These are phyloP conservation scores for Groenewaldozyma salmanticensis DNA, from an alignment of 805 yeast genomes.

Conservation along the genomic window DNA sequence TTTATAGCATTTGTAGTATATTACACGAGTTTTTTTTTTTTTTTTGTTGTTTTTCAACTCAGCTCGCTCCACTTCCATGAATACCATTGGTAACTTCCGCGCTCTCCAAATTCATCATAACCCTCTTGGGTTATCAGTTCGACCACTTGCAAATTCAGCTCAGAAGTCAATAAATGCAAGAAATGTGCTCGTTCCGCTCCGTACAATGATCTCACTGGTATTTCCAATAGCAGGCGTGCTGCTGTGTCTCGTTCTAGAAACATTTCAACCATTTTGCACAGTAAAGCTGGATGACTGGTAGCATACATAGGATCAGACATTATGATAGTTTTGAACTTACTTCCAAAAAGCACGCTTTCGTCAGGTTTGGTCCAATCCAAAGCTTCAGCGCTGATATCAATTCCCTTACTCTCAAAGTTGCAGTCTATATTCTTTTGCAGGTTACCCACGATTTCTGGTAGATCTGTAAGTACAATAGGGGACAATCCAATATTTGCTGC, in stretches of 20 bases:
- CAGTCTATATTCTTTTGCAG: slow-evolving; percentile 53
- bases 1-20: too few species aligned
- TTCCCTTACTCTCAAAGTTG: slow-evolving; percentile 9
- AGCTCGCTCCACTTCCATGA: slow-evolving; percentile 7
- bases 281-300: slow-evolving; percentile 45
- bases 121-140: slow-evolving; percentile 57
- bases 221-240: slow-evolving; percentile 52
- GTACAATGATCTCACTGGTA: slow-evolving; percentile 64
- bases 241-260: slow-evolving; percentile 1
- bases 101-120: slow-evolving; percentile 72
- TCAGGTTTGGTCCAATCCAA: slow-evolving; percentile 73
- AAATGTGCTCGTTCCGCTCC: slow-evolving; percentile 53
- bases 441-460: slow-evolving; percentile 68
- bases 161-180: slow-evolving; percentile 42
- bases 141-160: slow-evolving; percentile 28
- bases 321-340: slow-evolving; percentile 48
- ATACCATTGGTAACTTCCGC: slow-evolving; percentile 36
- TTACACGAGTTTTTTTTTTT: neutral
- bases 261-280: slow-evolving; percentile 16
- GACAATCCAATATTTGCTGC: slow-evolving; percentile 44
- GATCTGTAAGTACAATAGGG: slow-evolving; percentile 53
- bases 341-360: slow-evolving; percentile 15
- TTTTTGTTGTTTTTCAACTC: neutral
- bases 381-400: slow-evolving; percentile 33
- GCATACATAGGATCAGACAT: slow-evolving; percentile 89